These are phyloP conservation scores for Dendrobium nobile DNA, from an alignment of 106 monocot species.

Conservation along the genomic window DNA sequence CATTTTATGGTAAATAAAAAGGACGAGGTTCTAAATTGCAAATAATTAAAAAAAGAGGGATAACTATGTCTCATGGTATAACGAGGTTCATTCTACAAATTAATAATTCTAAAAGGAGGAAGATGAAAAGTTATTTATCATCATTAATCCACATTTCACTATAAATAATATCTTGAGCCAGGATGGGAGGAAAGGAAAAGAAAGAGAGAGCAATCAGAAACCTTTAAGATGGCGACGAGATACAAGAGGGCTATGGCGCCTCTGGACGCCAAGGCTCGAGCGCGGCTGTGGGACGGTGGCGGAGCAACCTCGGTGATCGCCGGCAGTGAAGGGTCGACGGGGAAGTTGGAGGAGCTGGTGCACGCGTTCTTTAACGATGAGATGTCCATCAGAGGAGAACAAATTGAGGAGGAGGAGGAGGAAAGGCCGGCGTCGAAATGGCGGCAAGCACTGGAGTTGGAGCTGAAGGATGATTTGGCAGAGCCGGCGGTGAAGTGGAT, in stretches of 20 bases:
- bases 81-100: background rate
- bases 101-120: background rate
- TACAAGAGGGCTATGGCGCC: slow-evolving; percentile 35
- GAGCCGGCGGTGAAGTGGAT: slow-evolving; percentile 28
- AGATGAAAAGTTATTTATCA: background rate
- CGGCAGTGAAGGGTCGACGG: background rate
- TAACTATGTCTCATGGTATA: no score
- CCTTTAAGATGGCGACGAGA: background rate
- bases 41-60: no score
- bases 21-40: no score
- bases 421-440: background rate
- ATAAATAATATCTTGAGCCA: background rate
- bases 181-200: background rate
- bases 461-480: background rate
- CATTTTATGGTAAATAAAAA: no score
- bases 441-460: slow-evolving; percentile 4
- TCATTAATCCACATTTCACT: background rate
- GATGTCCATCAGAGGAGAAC: background rate
- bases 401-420: background rate
- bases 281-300: background rate
- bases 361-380: slow-evolving; percentile 33
- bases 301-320: slow-evolving; percentile 22
- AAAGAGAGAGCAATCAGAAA: no score
- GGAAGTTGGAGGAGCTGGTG: slow-evolving; percentile 37
- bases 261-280: slow-evolving; percentile 8